phyloP scores from a whole-genome alignment of 805 yeast species.

The Wickerhamomyces chaumierensis region DNA sequence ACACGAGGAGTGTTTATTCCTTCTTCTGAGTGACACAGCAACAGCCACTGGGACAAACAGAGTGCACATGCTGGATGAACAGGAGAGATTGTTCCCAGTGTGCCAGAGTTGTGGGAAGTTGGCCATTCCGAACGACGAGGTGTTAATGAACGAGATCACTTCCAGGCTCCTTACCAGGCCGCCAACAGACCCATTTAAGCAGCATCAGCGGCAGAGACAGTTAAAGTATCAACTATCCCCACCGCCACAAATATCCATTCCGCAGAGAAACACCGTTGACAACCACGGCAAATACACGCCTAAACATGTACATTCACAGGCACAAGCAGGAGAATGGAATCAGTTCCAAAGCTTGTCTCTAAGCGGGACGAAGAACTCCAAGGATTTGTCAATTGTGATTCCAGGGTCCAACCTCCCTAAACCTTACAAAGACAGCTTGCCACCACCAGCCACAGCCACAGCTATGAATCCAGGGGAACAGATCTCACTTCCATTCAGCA shows the following conservation, averaged over 20 bases:
- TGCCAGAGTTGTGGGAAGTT: conserved; percentile 13
- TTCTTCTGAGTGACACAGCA: conserved; percentile 12
- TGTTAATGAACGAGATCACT: conserved; percentile 9
- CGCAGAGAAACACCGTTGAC: too few relatives aligned
- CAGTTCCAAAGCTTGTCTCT: conserved; percentile 11
- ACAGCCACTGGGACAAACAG: too few relatives aligned
- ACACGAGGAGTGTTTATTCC: conserved; percentile 33
- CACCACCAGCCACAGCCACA: too few relatives aligned
- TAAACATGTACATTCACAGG: too few relatives aligned
- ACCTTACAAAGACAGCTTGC: not conserved
- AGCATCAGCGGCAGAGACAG: too few relatives aligned
- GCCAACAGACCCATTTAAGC: too few relatives aligned
- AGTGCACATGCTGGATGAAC: too few relatives aligned
- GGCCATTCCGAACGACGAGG: conserved; percentile 15
- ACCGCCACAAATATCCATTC: too few relatives aligned
- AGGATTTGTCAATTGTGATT: conserved; percentile 16
- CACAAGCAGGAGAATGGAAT: not conserved
- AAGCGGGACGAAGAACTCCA: conserved; percentile 13
- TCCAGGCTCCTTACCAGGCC: conserved; percentile 11
- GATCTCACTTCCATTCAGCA: too few relatives aligned
- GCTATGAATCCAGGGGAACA: too few relatives aligned
- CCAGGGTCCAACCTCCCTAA: conserved; percentile 4
- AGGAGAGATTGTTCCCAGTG: conserved; percentile 13
- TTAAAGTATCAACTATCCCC: too few relatives aligned
- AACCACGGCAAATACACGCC: too few relatives aligned